These are phyloP conservation scores for Sporothrix pallida DNA, from an alignment of 2,329 filamentous ascomycete species.

Conservation along the genomic window DNA sequence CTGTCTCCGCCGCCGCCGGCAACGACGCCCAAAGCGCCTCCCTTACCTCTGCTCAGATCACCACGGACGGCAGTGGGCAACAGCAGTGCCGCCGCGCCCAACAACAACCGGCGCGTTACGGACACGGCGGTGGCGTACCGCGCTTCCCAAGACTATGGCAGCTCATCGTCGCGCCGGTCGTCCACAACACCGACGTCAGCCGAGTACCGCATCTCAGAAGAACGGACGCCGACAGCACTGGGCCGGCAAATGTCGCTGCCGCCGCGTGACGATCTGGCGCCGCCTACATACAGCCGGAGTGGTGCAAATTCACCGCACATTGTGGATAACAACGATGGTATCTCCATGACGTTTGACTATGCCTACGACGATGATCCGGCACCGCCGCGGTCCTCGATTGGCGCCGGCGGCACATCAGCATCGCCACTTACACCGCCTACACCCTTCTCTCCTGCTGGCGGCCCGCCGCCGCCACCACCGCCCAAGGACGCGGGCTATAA, in stretches of 20 bases:
- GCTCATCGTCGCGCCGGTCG: constrained; percentile 2
- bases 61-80: constrained; percentile 39
- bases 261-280: constrained; percentile 8
- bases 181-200: neutral
- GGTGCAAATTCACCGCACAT: constrained; percentile 34
- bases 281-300: constrained; percentile 6
- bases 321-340: constrained; percentile 52
- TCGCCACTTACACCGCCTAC: constrained; percentile 17
- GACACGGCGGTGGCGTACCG: constrained; percentile 33
- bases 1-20: constrained; percentile 41
- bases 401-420: neutral
- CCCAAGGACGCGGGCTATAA: constrained; percentile 42
- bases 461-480: constrained; percentile 42
- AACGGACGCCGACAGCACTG: constrained; percentile 42
- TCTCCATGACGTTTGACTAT: constrained; percentile 75
- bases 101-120: constrained; percentile 28
- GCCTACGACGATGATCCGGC: constrained; percentile 45
- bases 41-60: constrained; percentile 42
- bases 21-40: constrained; percentile 37
- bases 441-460: neutral
- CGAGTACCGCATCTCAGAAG: constrained; percentile 37
- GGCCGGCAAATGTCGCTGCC: constrained; percentile 17
- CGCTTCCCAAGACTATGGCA: constrained; percentile 27
- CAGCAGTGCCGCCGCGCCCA: neutral
- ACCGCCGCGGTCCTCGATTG: neutral